Evolutionary conservation across 202 grass and related monocot species (phyloP).

Genomic region (Carex arenaria): DNA sequence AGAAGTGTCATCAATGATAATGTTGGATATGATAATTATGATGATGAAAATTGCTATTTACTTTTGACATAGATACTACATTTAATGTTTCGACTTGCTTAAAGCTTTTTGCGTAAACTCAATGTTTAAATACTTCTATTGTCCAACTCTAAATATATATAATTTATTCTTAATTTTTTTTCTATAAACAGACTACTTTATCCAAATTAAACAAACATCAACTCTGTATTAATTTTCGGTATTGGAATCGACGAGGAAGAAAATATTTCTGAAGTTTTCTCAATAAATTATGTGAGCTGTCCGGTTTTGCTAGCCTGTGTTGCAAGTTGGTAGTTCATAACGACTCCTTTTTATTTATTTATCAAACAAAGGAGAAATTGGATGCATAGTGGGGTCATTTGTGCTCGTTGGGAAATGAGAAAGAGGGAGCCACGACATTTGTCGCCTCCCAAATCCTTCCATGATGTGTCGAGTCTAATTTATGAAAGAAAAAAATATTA

Average conservation of each 20-base stretch:
- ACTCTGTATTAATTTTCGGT: not conserved
- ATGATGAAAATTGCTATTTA: no score
- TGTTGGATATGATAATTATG: no score
- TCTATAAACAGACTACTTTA: not conserved
- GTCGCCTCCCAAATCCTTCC: constrained; percentile 1
- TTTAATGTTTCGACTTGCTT: not conserved
- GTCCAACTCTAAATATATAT: not conserved
- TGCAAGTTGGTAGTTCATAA: constrained; percentile 7
- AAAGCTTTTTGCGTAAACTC: not conserved
- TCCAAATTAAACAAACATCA: not conserved
- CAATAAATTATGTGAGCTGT: not conserved
- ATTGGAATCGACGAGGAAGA: not conserved
- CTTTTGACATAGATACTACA: no score
- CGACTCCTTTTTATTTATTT: not conserved
- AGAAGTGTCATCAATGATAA: no score
- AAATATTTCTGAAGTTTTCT: not conserved
- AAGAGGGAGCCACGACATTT: constrained; percentile 18
- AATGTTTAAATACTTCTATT: not conserved
- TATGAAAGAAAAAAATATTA: not conserved
- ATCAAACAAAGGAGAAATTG: not conserved
- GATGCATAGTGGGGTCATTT: constrained; percentile 20
- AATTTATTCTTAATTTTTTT: not conserved
- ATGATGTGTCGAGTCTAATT: not conserved
- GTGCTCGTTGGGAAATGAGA: constrained; percentile 2
- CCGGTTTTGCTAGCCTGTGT: not conserved